These are phyloP conservation scores for Macadamia tetraphylla DNA, from an alignment of 164 flowering plant species.

Conservation along the genomic window DNA sequence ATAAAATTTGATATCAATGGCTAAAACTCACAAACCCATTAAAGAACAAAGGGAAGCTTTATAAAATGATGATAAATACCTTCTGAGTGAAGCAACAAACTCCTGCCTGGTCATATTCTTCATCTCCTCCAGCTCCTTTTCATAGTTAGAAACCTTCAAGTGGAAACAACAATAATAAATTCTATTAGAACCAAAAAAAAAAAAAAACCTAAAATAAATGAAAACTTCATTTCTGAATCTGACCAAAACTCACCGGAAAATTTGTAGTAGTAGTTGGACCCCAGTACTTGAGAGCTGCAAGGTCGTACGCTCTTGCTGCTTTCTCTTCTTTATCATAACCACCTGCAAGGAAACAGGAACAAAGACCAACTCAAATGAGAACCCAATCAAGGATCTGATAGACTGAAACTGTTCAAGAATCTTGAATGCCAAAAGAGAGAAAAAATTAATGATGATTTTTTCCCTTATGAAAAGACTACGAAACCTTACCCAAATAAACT, in stretches of 20 bases:
- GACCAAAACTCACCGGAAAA: slow-evolving; percentile 44
- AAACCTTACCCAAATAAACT: slow-evolving; percentile 83
- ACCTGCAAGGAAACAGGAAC: slow-evolving; percentile 29
- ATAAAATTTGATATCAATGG: not conserved
- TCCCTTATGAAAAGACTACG: not conserved
- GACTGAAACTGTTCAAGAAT: not conserved
- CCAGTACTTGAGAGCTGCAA: slow-evolving; percentile 93
- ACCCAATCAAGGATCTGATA: not conserved
- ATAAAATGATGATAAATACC: slow-evolving; percentile 28
- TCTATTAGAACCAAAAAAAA: not conserved
- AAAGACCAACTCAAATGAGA: not conserved
- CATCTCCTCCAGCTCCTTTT: slow-evolving; percentile 78
- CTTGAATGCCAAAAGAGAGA: not conserved
- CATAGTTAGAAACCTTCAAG: slow-evolving; percentile 57
- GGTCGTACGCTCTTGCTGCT: slow-evolving; percentile 89
- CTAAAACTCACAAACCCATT: slow-evolving; percentile 3
- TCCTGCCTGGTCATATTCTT: slow-evolving; percentile 87
- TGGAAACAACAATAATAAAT: too few species aligned
- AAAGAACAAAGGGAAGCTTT: not conserved
- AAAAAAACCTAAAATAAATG: not conserved
- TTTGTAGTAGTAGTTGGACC: slow-evolving; percentile 79
- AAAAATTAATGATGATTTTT: not conserved
- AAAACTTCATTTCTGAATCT: too few species aligned
- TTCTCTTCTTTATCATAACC: slow-evolving; percentile 92
- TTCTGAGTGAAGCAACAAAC: slow-evolving; percentile 83